Percentiles rank a stretch among this genome's conserved stretches.
Evolutionary conservation across 2,329 filamentous ascomycete species (phyloP).

Genomic region (Leptosphaerulina australis): DNA sequence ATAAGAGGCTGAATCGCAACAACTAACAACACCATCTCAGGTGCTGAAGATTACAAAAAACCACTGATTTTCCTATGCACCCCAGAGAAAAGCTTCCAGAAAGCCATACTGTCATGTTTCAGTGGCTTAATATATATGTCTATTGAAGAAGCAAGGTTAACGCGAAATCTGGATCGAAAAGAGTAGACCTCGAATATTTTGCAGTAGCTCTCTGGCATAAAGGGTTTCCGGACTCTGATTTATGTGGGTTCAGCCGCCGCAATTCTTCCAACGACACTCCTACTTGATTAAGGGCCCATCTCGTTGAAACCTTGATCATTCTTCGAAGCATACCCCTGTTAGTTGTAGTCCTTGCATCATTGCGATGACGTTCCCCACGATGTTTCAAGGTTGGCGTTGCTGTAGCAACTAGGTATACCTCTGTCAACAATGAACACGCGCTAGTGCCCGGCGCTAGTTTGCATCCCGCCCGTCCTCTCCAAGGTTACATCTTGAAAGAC

Average conservation of each 20-base stretch:
- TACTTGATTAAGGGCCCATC: no score
- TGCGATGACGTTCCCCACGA: constrained; percentile 10
- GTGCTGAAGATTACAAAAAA: constrained; percentile 54
- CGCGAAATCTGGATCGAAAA: background rate
- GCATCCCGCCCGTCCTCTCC: constrained; percentile 10
- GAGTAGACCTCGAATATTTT: background rate
- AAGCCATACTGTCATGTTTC: constrained; percentile 56
- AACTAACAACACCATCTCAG: constrained; percentile 57
- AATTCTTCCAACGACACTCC: no score
- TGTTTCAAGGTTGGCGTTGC: constrained; percentile 9
- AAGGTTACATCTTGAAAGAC: constrained; percentile 9
- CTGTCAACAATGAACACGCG: constrained; percentile 8
- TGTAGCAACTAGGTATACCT: constrained; percentile 2
- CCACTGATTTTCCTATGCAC: constrained; percentile 55
- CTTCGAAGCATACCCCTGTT: background rate
- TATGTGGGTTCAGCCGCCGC: no score
- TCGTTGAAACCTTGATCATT: background rate
- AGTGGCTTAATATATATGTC: constrained; percentile 55
- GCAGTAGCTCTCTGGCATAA: no score
- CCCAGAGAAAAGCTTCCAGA: constrained; percentile 57
- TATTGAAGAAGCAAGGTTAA: constrained; percentile 9
- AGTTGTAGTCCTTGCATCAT: background rate
- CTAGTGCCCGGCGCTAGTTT: constrained; percentile 13
- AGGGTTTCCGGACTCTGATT: no score
- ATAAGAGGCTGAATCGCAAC: no score